Conservation (phyloP, 257 asterid genomes). For the Rauvolfia tetraphylla region DNA sequence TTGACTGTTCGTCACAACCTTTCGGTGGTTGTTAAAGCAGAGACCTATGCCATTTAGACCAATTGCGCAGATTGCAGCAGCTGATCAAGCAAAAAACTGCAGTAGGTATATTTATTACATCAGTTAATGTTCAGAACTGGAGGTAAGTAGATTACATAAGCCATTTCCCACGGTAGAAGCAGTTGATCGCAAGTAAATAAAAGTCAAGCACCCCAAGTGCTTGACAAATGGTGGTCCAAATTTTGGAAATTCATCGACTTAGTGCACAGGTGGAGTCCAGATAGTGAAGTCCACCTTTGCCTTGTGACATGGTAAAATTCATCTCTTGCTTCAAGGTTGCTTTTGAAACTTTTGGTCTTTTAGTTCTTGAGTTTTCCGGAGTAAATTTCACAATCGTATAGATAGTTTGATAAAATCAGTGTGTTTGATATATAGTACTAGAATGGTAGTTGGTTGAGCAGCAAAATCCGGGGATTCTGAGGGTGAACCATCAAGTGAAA, state of each 20-base stretch:
- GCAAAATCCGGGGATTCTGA: not conserved
- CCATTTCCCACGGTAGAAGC: not conserved
- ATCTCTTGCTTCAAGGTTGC: not conserved
- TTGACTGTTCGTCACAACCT: not conserved
- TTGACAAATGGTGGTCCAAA: not conserved
- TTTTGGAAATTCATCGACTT: not conserved
- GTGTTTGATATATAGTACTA: not conserved
- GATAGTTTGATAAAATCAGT: not conserved
- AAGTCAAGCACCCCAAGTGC: not conserved
- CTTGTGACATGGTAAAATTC: not conserved
- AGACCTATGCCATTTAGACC: not conserved
- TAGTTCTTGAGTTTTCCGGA: not conserved
- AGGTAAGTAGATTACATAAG: not conserved
- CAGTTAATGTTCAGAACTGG: too few species aligned
- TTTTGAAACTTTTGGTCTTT: not conserved
- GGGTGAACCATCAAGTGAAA: not conserved
- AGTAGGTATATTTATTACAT: too few species aligned
- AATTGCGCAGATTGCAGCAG: too few species aligned
- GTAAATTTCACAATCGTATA: too few species aligned
- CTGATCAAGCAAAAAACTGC: not conserved
- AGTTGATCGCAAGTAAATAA: not conserved
- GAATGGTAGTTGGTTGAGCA: not conserved
- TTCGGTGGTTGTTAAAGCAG: not conserved
- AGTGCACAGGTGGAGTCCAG: not conserved
- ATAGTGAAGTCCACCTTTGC: not conserved